A percentile compares a stretch with the other conserved stretches of the same genome.
Conservation (phyloP, 768 basidiomycete genomes). For the Sarcodon aspratus region DNA sequence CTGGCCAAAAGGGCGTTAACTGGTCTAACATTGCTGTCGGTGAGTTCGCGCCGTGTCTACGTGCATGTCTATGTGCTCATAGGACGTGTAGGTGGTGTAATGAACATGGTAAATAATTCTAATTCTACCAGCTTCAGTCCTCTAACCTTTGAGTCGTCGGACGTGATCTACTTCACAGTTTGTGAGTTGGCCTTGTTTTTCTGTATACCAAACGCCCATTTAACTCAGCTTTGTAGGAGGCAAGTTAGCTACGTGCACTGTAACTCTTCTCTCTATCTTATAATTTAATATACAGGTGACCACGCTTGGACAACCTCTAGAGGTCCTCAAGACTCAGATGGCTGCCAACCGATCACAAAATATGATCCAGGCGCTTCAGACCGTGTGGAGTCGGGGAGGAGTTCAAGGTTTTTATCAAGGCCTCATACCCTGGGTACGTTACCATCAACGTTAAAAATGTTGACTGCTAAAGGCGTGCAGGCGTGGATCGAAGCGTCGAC, state of each 20-base stretch:
- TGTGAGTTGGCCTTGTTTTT: constrained; percentile 14
- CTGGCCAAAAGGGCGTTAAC: constrained; percentile 84
- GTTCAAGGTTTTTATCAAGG: constrained; percentile 91
- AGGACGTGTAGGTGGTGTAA: constrained; percentile 63
- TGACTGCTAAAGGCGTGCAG: constrained; percentile 24
- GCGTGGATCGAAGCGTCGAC: constrained; percentile 99
- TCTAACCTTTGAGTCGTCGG: constrained; percentile 4
- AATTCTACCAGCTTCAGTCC: constrained; percentile 4
- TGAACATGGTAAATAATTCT: constrained; percentile 80
- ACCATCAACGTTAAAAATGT: not conserved
- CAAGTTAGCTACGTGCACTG: constrained; percentile 25
- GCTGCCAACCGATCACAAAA: constrained; percentile 90
- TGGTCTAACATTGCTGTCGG: constrained; percentile 96
- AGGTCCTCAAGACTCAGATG: constrained; percentile 99
- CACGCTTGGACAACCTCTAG: constrained; percentile 94
- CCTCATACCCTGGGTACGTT: constrained; percentile 88
- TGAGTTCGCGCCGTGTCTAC: constrained; percentile 27
- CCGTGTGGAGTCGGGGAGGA: constrained; percentile 90
- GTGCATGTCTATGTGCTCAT: constrained; percentile 10
- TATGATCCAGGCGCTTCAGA: constrained; percentile 76
- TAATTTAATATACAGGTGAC: constrained; percentile 55
- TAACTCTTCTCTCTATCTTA: not conserved
- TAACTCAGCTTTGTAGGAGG: constrained; percentile 42
- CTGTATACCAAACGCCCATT: constrained; percentile 5
- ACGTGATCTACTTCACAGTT: constrained; percentile 15